phyloP scores from a whole-genome alignment of 768 basidiomycete species.

The Boletus vinaceobasis region DNA sequence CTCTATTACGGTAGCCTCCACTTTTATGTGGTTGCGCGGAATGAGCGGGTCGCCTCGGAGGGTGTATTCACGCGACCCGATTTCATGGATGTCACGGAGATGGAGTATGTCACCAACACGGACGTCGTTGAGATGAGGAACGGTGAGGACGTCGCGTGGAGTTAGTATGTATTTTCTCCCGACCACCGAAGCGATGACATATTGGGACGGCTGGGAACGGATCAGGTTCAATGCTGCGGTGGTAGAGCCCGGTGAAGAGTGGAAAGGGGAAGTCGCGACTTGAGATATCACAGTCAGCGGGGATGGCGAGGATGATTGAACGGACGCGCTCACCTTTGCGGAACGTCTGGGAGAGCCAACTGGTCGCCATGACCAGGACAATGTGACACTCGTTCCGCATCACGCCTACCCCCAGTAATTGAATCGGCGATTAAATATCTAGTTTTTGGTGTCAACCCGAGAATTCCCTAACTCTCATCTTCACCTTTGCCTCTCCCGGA shows the following conservation, averaged over 20 bases:
- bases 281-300: conserved; percentile 5
- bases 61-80: conserved; percentile 94
- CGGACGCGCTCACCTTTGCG: conserved; percentile 18
- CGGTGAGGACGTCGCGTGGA: conserved; percentile 87
- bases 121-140: conserved; percentile 84
- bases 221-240: conserved; percentile 72
- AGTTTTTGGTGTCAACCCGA: conserved; percentile 33
- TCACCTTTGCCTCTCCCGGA: conserved; percentile 43
- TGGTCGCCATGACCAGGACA: conserved; percentile 19
- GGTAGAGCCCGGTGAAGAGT: conserved; percentile 41
- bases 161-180: conserved; percentile 88
- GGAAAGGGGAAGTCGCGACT: conserved; percentile 29
- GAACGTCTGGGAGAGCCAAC: conserved; percentile 24
- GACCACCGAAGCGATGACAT: conserved; percentile 85
- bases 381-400: conserved; percentile 8
- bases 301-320: not conserved
- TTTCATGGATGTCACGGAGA: conserved; percentile 85
- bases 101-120: conserved; percentile 80
- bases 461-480: conserved; percentile 41
- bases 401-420: conserved; percentile 13
- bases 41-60: conserved; percentile 76
- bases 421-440: conserved; percentile 31
- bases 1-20: conserved; percentile 91
- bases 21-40: conserved; percentile 60
- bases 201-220: conserved; percentile 88